Evolutionary conservation across 2,329 filamentous ascomycete species (phyloP).

Genomic region (Chaetomium sp.): DNA sequence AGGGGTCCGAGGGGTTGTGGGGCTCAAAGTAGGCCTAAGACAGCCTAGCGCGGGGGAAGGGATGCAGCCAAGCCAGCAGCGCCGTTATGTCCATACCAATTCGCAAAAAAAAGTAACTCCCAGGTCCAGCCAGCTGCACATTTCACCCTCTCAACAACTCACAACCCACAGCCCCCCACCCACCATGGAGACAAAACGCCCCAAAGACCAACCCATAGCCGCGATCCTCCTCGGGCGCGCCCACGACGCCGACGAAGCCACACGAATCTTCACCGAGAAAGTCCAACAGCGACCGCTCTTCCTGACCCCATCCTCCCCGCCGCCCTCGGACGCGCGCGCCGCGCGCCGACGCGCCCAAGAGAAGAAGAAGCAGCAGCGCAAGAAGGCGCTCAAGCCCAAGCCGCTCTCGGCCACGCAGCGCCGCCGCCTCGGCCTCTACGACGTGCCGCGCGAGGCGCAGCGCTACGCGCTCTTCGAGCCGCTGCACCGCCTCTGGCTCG

Average conservation of each 20-base stretch:
- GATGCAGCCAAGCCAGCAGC: not conserved
- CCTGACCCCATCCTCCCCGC: slow-evolving; percentile 74
- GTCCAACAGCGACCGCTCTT: slow-evolving; percentile 80
- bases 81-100: not conserved
- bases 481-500: slow-evolving; percentile 77
- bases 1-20: slow-evolving; percentile 14
- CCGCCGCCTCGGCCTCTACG: slow-evolving; percentile 70
- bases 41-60: not conserved
- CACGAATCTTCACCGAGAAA: slow-evolving; percentile 77
- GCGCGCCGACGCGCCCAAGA: slow-evolving; percentile 54
- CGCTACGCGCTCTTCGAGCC: slow-evolving; percentile 77
- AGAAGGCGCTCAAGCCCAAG: slow-evolving; percentile 54
- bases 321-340: slow-evolving; percentile 60
- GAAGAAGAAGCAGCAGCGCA: slow-evolving; percentile 50
- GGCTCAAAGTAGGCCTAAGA: slow-evolving; percentile 8
- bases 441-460: slow-evolving; percentile 67
- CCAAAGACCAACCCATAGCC: slow-evolving; percentile 48
- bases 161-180: not conserved
- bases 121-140: too few species aligned
- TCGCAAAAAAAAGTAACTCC: not conserved
- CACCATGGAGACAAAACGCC: slow-evolving; percentile 31
- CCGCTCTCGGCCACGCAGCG: slow-evolving; percentile 82
- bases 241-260: slow-evolving; percentile 72
- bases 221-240: slow-evolving; percentile 72
- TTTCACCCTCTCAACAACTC: not conserved